Base-by-base conservation (phyloP, 129 eudicot genomes). In the Cynara cardunculus region DNA sequence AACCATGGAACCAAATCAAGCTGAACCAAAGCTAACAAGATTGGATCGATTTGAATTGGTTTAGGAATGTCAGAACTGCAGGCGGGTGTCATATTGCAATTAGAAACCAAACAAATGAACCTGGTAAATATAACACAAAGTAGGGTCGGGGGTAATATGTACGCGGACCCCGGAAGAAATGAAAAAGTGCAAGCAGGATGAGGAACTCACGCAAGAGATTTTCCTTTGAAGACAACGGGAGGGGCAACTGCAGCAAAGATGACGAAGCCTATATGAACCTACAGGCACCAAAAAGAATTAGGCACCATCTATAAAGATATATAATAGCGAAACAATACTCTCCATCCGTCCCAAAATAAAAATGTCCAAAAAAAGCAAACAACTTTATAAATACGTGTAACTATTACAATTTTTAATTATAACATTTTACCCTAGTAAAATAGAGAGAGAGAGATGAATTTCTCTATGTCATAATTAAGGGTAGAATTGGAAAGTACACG, bases 191-290 rank as follows among this genome's bases (percentile, higher is more conserved):
- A 61, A 75, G 66, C 14, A 27, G 69, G 62, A 18, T 25, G 69
- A 73, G 41, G 78, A 75, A 88, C 99, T 92, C 69, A 96, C 99
- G 99, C 84, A 13, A 96, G 93, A 81, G 99, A 96, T 89, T 91
- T 96, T 84, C 99, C 99, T 88, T 76, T 90, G 67, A 96, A 91
- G 73, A 96, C 97, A 13, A 96, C 75, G 4, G 99, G 99, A 81
- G 99, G 99, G 72, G 99, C 99, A 78, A 96, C 98, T 14, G 98
- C 97, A 69, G 99, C 94, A 86, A 96, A 91, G 89, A 92, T 84
- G 62, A 81, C 83, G 77, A 96, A 96, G 68, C 79, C 95, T 32
- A 96, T 89, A 86, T 96, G 99, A 83, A 96, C 81, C 99, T 96
- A 89, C 41, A 86, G 22, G 16, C 69, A 81, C 61, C 80, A 66